Evolutionary conservation across 495 filamentous ascomycete genomes (phyloP).

Genomic region (Aspergillus saccharolyticus): DNA sequence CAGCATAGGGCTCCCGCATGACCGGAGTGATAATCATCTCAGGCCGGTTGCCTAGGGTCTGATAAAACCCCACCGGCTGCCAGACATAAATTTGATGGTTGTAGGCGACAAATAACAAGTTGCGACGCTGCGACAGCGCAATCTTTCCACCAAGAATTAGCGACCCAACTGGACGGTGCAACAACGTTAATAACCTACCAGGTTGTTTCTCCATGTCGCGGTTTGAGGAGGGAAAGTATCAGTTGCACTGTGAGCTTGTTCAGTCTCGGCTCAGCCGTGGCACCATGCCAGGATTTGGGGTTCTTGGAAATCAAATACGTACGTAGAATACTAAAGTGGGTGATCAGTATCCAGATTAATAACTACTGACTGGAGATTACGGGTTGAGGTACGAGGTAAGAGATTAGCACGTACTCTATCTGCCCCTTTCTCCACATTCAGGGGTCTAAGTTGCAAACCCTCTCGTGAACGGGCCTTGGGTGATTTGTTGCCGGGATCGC

Average conservation of each 20-base stretch:
- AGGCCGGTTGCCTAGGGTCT: constrained; percentile 55
- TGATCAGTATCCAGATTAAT: constrained; percentile 6
- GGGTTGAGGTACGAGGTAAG: background rate
- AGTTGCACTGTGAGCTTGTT: constrained; percentile 20
- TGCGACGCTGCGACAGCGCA: constrained; percentile 52
- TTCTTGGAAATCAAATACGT: constrained; percentile 8
- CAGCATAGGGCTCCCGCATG: constrained; percentile 38
- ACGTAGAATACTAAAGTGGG: constrained; percentile 19
- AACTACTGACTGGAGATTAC: background rate
- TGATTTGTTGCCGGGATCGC: constrained; percentile 1
- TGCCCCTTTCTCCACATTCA: constrained; percentile 34
- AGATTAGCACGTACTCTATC: constrained; percentile 27
- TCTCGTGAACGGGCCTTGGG: constrained; percentile 12
- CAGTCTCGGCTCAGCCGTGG: constrained; percentile 5
- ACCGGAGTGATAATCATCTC: constrained; percentile 63
- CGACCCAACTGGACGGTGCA: background rate
- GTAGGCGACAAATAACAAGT: constrained; percentile 77
- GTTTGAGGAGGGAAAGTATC: constrained; percentile 27
- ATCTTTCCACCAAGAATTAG: constrained; percentile 27
- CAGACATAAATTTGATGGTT: constrained; percentile 67
- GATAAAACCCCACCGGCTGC: constrained; percentile 60
- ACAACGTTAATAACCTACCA: constrained; percentile 34
- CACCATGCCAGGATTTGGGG: background rate
- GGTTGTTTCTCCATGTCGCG: constrained; percentile 46
- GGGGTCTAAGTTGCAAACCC: constrained; percentile 23